Evolutionary conservation across 2,329 filamentous ascomycete genomes (phyloP), one percentile per base, ranked within the genome.

Genomic region (Zasmidium cellare): DNA sequence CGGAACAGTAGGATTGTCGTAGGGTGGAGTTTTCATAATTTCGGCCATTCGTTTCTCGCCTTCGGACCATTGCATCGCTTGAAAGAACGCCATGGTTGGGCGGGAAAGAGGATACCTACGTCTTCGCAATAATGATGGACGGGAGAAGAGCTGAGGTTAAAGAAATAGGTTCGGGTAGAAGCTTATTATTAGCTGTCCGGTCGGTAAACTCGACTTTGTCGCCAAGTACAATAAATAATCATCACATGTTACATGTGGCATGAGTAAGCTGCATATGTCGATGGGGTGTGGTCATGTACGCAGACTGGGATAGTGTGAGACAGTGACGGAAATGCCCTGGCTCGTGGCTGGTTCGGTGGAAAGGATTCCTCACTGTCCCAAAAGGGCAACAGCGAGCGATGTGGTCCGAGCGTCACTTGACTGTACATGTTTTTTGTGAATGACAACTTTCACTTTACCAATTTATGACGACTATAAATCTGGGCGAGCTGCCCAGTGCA

Each of bases 1-100:
- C 0, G 81, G 77, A 1, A 81, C 74, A 0, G 88, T 92, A 0
- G 90, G 90, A 67, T 94, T 92, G 49, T 83, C 79, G 25, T 72
- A 62, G 2, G 75, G 71, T 0, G 87, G 85, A 0, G 87, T 78
- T 31, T 77, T 80, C 57, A 92, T 80, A 3, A 87, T 78, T 16
- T 76, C 71, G 56, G 88, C 88, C 73, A 93, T 84, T 50, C 81
- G 79, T 45, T 78, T 68, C 73, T 93, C 59, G 46, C 59, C 59
- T 22, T 52, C 46, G 48, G 59, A 56, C 56, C 56, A 62, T 3
- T 53, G 53, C 53, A 62, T 22, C n/a, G 56, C 59, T 45, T 62
- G 59, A 24, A 51, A 55, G 44, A 59, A 59, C 3, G 54, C 54
- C 59, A 59, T 62, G 14, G 9, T 41, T 28, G 25, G 19, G 45